Conservation (phyloP, 768 basidiomycete species). For the Dacryopinax spathularia region DNA sequence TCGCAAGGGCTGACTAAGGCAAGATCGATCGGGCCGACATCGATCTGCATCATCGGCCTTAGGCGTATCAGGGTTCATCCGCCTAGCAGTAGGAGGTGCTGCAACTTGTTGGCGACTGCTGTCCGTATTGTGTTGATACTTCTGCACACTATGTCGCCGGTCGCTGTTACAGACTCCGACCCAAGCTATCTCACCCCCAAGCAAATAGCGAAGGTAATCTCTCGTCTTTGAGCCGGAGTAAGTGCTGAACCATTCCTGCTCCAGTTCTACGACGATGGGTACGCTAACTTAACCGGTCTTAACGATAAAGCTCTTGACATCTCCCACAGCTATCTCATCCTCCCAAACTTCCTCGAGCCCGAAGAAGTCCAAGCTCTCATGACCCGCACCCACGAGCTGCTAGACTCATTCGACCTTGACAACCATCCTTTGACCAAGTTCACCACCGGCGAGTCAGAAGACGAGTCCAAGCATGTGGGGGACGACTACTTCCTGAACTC, state of each 20-base stretch:
- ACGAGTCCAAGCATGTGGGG: constrained; percentile 50
- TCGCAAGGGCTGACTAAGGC: no score
- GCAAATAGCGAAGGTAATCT: constrained; percentile 6
- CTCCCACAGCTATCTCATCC: constrained; percentile 50
- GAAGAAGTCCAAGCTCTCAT: constrained; percentile 50
- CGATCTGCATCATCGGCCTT: no score
- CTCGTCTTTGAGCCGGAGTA: no score
- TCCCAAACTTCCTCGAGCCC: constrained; percentile 56
- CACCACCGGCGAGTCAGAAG: constrained; percentile 51
- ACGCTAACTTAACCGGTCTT: neutral
- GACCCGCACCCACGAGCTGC: constrained; percentile 52
- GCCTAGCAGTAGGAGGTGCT: no score
- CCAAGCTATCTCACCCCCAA: constrained; percentile 1
- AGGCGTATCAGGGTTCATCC: no score
- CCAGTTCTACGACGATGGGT: constrained; percentile 15
- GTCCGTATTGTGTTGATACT: neutral
- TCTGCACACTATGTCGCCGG: neutral
- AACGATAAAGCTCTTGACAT: neutral
- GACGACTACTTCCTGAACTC: constrained; percentile 88
- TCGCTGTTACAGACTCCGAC: neutral
- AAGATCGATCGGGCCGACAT: no score
- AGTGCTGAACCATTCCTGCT: neutral
- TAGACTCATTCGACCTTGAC: constrained; percentile 62
- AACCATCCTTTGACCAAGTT: constrained; percentile 89
- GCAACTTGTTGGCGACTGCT: neutral